A percentile compares a stretch with the other conserved stretches of the same genome.
These are phyloP conservation scores for Cladosporium colombiae DNA, from an alignment of 2,329 filamentous ascomycete species.

Conservation along the genomic window DNA sequence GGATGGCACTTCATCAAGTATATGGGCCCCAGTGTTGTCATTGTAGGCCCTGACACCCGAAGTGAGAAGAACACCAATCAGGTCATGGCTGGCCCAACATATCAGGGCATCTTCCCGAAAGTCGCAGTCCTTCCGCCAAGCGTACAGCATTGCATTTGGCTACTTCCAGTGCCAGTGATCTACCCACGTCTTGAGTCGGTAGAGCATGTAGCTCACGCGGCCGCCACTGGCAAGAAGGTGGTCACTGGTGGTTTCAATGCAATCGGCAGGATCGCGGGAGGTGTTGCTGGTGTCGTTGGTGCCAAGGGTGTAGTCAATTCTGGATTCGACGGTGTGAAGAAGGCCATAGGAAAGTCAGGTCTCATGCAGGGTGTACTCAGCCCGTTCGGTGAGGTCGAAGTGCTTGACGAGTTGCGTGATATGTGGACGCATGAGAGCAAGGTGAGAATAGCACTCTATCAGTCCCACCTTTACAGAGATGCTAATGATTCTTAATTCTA, in stretches of 20 bases:
- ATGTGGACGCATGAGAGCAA: conserved; percentile 99
- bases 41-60: conserved; percentile 86
- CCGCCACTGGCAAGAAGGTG: conserved; percentile 93
- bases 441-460: conserved; percentile 43
- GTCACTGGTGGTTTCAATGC: conserved; percentile 97
- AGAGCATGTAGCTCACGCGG: conserved; percentile 85
- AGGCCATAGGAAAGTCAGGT: conserved; percentile 90
- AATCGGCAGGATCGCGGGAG: conserved; percentile 90
- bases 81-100: conserved; percentile 93
- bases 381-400: conserved; percentile 93
- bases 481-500: conserved; percentile 33
- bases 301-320: conserved; percentile 90
- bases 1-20: conserved; percentile 99
- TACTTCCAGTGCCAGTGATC: conserved; percentile 85
- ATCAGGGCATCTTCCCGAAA: conserved; percentile 96
- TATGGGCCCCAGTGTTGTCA: conserved; percentile 84
- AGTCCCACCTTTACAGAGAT: background rate
- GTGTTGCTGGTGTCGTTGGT: conserved; percentile 91
- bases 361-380: conserved; percentile 95
- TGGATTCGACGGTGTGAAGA: conserved; percentile 93
- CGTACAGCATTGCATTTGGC: conserved; percentile 96
- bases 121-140: conserved; percentile 85
- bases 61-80: conserved; percentile 88
- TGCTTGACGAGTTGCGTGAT: conserved; percentile 90
- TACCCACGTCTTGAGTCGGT: conserved; percentile 91